A percentile compares a stretch with the other conserved stretches of the same genome.
Evolutionary conservation across 306 rosid genomes (phyloP).

Genomic region (Acacia acuminata): DNA sequence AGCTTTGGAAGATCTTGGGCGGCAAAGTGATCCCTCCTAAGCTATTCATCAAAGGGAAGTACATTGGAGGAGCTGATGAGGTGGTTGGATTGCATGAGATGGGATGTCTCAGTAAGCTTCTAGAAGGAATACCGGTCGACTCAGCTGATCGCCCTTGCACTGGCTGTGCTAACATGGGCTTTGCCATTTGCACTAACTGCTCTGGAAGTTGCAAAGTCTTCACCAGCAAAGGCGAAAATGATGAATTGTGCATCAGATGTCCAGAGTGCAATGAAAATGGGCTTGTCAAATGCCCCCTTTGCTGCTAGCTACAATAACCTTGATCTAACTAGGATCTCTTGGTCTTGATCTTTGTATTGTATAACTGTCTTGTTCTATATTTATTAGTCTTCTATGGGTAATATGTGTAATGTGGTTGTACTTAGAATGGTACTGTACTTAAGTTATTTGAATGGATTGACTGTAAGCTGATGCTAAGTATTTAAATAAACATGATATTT

Average conservation of each 20-base stretch:
- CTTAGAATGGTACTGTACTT: constrained; percentile 16
- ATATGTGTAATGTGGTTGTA: constrained; percentile 10
- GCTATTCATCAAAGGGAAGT: constrained; percentile 85
- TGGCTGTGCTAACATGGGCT: constrained; percentile 64
- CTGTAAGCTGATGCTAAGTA: constrained; percentile 29
- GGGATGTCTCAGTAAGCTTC: constrained; percentile 70
- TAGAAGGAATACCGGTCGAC: constrained; percentile 65
- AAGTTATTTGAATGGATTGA: constrained; percentile 13
- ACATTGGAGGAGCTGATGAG: constrained; percentile 94
- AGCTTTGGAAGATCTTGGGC: constrained; percentile 69
- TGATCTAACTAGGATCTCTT: constrained; percentile 25
- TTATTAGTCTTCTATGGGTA: constrained; percentile 11
- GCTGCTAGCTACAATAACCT: constrained; percentile 42
- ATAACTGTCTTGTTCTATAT: not conserved
- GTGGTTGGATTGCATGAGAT: constrained; percentile 80
- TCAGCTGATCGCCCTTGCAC: constrained; percentile 46
- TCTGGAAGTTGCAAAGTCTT: constrained; percentile 75
- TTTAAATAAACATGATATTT: not conserved
- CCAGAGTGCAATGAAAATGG: constrained; percentile 89
- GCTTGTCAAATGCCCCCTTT: constrained; percentile 72
- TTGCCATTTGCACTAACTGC: constrained; percentile 69
- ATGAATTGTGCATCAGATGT: constrained; percentile 52
- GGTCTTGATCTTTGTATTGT: not conserved
- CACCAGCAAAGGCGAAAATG: constrained; percentile 28
- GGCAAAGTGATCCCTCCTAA: constrained; percentile 80